phyloP scores from a whole-genome alignment of 305 asterid genomes.

The Solanum hybrid region DNA sequence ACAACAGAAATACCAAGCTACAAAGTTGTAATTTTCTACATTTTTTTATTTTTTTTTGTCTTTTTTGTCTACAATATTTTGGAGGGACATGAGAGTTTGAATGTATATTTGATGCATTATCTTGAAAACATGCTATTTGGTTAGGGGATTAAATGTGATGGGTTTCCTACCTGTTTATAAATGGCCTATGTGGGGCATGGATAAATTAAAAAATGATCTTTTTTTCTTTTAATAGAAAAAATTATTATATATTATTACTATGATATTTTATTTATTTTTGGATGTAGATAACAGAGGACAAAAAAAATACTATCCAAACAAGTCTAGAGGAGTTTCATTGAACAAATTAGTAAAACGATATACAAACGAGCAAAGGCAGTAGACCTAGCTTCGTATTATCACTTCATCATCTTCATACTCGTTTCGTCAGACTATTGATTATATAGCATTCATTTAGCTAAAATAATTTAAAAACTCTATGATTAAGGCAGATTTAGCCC shows the following conservation, averaged over 20 bases:
- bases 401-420: not conserved
- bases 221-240: not conserved
- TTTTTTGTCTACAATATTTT: not conserved
- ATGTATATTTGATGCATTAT: not conserved
- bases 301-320: not conserved
- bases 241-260: not conserved
- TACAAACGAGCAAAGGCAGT: not conserved
- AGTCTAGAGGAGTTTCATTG: not conserved
- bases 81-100: not conserved
- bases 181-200: not conserved
- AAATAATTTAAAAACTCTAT: not conserved
- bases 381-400: not conserved
- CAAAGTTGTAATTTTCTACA: not conserved
- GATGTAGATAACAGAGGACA: not conserved
- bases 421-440: not conserved
- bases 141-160: not conserved
- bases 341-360: not conserved
- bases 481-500: not conserved
- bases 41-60: too few relatives aligned
- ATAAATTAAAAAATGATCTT: not conserved
- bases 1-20: not conserved
- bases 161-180: not conserved
- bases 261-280: not conserved
- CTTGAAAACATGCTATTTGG: not conserved
- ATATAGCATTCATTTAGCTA: not conserved